Evolutionary conservation across 2,329 filamentous ascomycete genomes (phyloP).

Genomic region (Xylaria sp.): DNA sequence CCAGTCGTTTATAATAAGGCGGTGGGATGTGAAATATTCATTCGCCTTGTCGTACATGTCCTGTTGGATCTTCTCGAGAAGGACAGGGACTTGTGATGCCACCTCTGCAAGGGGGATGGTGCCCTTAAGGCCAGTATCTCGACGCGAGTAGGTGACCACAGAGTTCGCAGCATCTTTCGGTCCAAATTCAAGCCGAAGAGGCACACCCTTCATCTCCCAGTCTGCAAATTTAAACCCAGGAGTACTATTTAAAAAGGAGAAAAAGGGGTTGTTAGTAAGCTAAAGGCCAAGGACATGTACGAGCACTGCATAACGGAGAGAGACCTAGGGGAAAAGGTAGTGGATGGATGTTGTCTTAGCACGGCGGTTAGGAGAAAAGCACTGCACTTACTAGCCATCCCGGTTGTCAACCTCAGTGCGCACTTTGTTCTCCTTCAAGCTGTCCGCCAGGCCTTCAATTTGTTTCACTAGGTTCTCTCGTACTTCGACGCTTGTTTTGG

Average conservation of each 20-base stretch:
- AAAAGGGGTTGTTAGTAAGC: conserved; percentile 23
- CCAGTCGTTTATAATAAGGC: conserved; percentile 86
- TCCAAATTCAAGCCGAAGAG: conserved; percentile 93
- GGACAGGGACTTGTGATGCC: conserved; percentile 75
- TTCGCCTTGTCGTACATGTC: conserved; percentile 85
- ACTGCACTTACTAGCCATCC: conserved; percentile 73
- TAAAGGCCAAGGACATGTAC: neutral
- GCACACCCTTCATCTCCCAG: conserved; percentile 96
- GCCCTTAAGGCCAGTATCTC: conserved; percentile 87
- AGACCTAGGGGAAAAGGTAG: neutral
- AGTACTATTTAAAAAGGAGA: conserved; percentile 57
- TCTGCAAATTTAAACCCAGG: conserved; percentile 99
- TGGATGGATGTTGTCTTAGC: neutral
- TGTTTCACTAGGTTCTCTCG: conserved; percentile 80
- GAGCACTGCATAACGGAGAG: neutral
- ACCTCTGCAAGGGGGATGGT: conserved; percentile 81
- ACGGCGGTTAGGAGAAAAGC: neutral
- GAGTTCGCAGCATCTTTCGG: conserved; percentile 91
- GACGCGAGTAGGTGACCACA: conserved; percentile 85
- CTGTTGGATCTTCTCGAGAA: conserved; percentile 89
- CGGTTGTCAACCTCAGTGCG: conserved; percentile 85
- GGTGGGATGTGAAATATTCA: conserved; percentile 80
- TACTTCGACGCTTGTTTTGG: conserved; percentile 84
- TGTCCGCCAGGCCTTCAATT: conserved; percentile 75
- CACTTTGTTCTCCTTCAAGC: conserved; percentile 78